phyloP scores from a whole-genome alignment of 2,329 filamentous ascomycete genomes.

The Geosmithia flava region DNA sequence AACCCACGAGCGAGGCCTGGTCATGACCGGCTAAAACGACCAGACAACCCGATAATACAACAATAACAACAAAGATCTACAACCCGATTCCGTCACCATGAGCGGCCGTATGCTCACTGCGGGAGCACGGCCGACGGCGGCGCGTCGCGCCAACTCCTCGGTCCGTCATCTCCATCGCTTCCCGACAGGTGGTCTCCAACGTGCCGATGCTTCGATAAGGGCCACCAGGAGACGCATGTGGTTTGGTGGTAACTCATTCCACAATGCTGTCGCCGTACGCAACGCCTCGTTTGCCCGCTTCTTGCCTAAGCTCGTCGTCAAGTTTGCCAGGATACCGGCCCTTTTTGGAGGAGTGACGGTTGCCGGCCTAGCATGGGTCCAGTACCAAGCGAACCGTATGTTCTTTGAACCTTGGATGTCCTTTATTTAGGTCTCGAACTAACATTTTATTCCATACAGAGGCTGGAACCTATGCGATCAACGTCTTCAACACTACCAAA shows the following conservation, averaged over 20 bases:
- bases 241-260: conserved; percentile 73
- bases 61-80: not conserved
- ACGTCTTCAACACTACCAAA: conserved; percentile 61
- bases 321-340: conserved; percentile 77
- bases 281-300: conserved; percentile 54
- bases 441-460: conserved; percentile 15
- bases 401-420: not conserved
- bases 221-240: conserved; percentile 53
- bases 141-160: conserved; percentile 45
- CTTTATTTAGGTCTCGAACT: not conserved
- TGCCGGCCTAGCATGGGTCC: conserved; percentile 79
- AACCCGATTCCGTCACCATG: conserved; percentile 11
- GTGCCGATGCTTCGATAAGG: conserved; percentile 50
- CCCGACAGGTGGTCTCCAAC: conserved; percentile 56
- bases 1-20: conserved; percentile 1
- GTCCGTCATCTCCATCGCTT: conserved; percentile 54
- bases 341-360: conserved; percentile 85
- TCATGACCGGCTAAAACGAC: conserved; percentile 2
- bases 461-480: conserved; percentile 37
- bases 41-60: not conserved
- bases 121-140: conserved; percentile 53
- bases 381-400: conserved; percentile 87
- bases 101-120: conserved; percentile 44
- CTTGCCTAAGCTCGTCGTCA: conserved; percentile 80
- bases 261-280: conserved; percentile 58